These are phyloP conservation scores for Magnaporthales sp. DNA, from an alignment of 2,329 filamentous ascomycete species.

Conservation along the genomic window DNA sequence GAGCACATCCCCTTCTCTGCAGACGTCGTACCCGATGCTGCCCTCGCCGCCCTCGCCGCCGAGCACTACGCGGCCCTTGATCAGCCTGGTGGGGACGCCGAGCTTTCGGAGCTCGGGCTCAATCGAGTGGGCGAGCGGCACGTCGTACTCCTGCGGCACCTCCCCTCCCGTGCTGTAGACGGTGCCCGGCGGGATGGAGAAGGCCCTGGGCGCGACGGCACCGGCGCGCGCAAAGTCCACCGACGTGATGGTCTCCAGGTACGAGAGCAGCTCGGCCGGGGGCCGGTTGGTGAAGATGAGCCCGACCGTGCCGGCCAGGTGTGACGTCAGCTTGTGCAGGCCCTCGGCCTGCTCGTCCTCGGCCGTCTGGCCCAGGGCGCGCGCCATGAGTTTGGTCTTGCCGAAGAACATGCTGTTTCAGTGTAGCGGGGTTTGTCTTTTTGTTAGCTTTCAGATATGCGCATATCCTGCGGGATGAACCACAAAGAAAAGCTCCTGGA, in stretches of 20 bases:
- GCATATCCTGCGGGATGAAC: constrained; percentile 5
- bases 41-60: constrained; percentile 45
- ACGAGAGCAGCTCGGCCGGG: constrained; percentile 50
- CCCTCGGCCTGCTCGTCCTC: constrained; percentile 76
- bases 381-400: constrained; percentile 98
- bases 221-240: constrained; percentile 91
- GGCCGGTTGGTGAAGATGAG: constrained; percentile 84
- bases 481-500: background rate
- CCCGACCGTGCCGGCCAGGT: constrained; percentile 76
- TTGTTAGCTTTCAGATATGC: background rate
- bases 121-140: constrained; percentile 77
- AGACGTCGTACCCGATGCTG: constrained; percentile 61
- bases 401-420: constrained; percentile 80
- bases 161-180: constrained; percentile 77
- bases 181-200: constrained; percentile 74
- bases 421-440: constrained; percentile 8
- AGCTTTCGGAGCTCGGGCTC: constrained; percentile 87
- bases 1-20: constrained; percentile 73
- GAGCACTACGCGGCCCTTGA: constrained; percentile 80
- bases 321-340: constrained; percentile 58
- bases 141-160: constrained; percentile 70
- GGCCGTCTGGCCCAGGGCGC: constrained; percentile 73
- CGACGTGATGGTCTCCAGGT: constrained; percentile 64
- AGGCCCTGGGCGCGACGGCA: constrained; percentile 61
- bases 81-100: constrained; percentile 80